These are phyloP conservation scores for Phytophthora podocarpi DNA, from an alignment of 352 stramenopile species.

Conservation along the genomic window DNA sequence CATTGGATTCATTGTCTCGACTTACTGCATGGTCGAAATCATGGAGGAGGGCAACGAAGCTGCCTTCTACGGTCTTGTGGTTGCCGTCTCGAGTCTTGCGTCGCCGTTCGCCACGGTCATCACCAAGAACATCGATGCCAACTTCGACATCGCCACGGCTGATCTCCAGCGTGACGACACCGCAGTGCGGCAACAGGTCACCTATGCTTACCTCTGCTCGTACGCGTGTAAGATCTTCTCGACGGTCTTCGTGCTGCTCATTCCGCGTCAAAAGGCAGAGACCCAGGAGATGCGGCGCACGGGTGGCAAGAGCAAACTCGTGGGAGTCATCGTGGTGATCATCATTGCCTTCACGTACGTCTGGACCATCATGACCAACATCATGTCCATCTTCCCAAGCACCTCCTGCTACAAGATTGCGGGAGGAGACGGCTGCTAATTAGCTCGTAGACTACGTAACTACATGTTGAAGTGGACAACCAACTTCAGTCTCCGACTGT, in stretches of 20 bases:
- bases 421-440: conserved; percentile 43
- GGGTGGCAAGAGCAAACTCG: conserved; percentile 41
- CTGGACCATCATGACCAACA: conserved; percentile 60
- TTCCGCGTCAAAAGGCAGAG: conserved; percentile 56
- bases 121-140: conserved; percentile 59
- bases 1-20: conserved; percentile 56
- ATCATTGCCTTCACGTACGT: conserved; percentile 47
- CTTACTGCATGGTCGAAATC: conserved; percentile 59
- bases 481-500: no score
- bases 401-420: conserved; percentile 54
- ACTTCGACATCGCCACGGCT: conserved; percentile 46
- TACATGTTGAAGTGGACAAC: no score
- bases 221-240: conserved; percentile 54
- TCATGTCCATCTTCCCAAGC: conserved; percentile 53
- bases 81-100: conserved; percentile 44
- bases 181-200: conserved; percentile 39
- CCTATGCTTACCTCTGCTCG: conserved; percentile 41
- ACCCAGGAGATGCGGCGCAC: conserved; percentile 50
- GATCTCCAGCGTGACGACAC: conserved; percentile 48
- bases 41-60: conserved; percentile 55
- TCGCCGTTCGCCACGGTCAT: conserved; percentile 55
- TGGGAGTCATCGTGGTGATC: conserved; percentile 44
- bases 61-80: conserved; percentile 52
- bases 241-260: conserved; percentile 45
- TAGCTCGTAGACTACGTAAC: conserved; percentile 20